These are phyloP conservation scores for Imleria badia DNA, from an alignment of 768 basidiomycete genomes.

Conservation along the genomic window DNA sequence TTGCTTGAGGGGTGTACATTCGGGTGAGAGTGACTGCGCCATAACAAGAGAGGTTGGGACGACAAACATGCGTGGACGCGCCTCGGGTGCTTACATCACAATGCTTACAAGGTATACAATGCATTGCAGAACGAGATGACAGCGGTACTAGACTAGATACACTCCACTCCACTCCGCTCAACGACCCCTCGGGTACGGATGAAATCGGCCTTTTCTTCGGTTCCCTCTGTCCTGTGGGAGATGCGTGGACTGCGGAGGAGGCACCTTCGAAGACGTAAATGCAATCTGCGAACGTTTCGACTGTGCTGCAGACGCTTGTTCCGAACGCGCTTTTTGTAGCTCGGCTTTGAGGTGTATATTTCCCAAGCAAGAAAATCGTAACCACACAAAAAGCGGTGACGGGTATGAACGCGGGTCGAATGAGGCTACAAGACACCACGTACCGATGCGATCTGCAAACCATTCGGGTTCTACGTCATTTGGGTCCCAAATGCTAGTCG, in stretches of 20 bases:
- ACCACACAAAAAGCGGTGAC: slow-evolving; percentile 9
- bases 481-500: slow-evolving; percentile 71
- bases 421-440: slow-evolving; percentile 28
- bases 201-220: slow-evolving; percentile 26
- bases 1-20: slow-evolving; percentile 89
- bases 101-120: not conserved
- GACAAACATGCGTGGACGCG: too few relatives aligned
- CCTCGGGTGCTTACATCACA: slow-evolving; percentile 19
- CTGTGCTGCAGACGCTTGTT: slow-evolving; percentile 54
- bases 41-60: slow-evolving; percentile 24
- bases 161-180: slow-evolving; percentile 10
- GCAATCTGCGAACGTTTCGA: slow-evolving; percentile 62
- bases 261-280: slow-evolving; percentile 44
- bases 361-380: not conserved
- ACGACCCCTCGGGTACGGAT: slow-evolving; percentile 27
- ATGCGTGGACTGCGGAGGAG: slow-evolving; percentile 9
- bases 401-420: slow-evolving; percentile 30
- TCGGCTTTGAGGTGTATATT: slow-evolving; percentile 46
- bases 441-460: slow-evolving; percentile 79
- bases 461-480: slow-evolving; percentile 62
- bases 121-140: not conserved
- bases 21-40: slow-evolving; percentile 77
- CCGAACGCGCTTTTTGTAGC: slow-evolving; percentile 61
- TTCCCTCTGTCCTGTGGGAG: slow-evolving; percentile 18
- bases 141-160: slow-evolving; percentile 17